Base-by-base conservation (phyloP, 2,329 filamentous ascomycete genomes). In the Botryotinia convoluta region DNA sequence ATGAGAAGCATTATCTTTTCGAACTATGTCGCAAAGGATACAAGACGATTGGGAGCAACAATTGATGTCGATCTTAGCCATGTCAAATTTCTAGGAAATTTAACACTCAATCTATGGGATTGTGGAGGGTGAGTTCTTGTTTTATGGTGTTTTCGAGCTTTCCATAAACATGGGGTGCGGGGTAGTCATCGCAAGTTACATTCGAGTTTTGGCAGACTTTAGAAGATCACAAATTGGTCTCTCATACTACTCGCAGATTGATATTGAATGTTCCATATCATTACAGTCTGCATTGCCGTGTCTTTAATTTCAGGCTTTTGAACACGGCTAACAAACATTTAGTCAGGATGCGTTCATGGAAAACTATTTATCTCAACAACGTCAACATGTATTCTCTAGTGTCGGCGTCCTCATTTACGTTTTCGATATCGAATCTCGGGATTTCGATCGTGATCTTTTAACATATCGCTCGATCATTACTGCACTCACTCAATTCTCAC, bases 1-100 rank as follows among this genome's bases (percentile, higher is more conserved):
- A 99, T 99, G 96, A 90, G 96, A 76, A 96, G 93, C 80, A 98
- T 99, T 81, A 98, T 99, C 82, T 99, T 99, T 84, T 97, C 93
- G 86, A 98, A 98, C 84, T 98, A 98, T 82, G 95, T 98, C 77
- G 96, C 96, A 73, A 94, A 97, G 81, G 96, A 99, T 83, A 97
- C 97, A 10, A 89, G 96, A 57, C 87, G 96, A 74, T 86, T 99
- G 72, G 96, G 96, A 77, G 96, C 96, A 1, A 99, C 96, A 20
- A 98, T 99, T 81, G 96, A 99, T 82, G 96, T 99, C 74, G 96
- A 99, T 83, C 93, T 98, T 80, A 98, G 94, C 75, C 96, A 98
- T 84, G 96, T 98, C 84, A 97, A 97, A 83, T 99, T 99, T 85
- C 93, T 99, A 84, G 96, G 96, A 71, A 98, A 98, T 83, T 87